Conservation (phyloP, 106 monocot genomes). For the Gastrodia elata region DNA sequence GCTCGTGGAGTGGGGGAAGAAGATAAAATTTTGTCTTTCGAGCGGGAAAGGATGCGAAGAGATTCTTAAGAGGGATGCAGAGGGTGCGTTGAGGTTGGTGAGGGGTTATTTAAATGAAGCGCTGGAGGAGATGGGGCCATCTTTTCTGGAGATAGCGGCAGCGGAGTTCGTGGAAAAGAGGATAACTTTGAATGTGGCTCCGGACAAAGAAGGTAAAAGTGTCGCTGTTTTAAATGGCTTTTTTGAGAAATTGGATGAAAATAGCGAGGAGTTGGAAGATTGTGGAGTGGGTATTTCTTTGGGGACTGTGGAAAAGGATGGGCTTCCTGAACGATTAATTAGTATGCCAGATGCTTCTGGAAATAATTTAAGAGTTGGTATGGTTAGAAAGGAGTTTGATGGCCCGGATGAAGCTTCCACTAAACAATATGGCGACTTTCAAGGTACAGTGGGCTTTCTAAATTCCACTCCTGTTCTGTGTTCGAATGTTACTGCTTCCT, state of each 20-base stretch:
- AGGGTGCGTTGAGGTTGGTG: constrained; percentile 18
- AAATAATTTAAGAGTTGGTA: neutral
- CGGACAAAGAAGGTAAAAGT: neutral
- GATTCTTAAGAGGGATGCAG: constrained; percentile 5
- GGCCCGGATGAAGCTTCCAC: neutral
- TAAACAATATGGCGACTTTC: neutral
- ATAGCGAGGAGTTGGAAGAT: neutral
- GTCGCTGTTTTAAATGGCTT: neutral
- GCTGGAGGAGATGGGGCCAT: constrained; percentile 27
- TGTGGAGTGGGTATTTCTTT: neutral
- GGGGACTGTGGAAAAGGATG: neutral
- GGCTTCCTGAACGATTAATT: neutral
- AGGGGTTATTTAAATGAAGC: constrained; percentile 20
- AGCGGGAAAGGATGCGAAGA: neutral
- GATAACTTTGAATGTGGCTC: neutral
- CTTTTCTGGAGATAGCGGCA: constrained; percentile 29
- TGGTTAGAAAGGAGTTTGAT: neutral
- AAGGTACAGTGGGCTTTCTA: neutral
- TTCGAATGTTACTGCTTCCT: neutral
- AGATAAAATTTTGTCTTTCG: constrained; percentile 16
- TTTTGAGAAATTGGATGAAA: constrained; percentile 4
- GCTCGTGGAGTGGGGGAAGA: constrained; percentile 7
- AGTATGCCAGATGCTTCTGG: neutral
- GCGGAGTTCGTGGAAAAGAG: neutral
- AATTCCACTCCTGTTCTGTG: neutral